Percentiles rank a stretch among this genome's conserved stretches.
Conservation (phyloP, 352 stramenopile species). For the Pythium coloratum region DNA sequence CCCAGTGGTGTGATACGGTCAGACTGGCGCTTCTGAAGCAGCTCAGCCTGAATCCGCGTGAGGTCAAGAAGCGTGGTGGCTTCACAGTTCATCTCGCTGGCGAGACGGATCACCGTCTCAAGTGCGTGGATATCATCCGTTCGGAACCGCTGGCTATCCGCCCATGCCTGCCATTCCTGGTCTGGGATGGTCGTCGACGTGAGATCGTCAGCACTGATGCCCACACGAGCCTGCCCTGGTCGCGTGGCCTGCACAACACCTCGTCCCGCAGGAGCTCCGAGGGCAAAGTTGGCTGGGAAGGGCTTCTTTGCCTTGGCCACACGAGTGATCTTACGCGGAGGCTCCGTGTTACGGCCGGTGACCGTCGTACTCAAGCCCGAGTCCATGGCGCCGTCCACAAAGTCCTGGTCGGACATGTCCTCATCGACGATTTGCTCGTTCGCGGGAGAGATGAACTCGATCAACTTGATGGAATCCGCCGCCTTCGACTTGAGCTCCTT, state of each 20-base stretch:
- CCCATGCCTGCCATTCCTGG: slow-evolving; percentile 54
- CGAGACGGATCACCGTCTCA: slow-evolving; percentile 61
- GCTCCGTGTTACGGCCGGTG: slow-evolving; percentile 32
- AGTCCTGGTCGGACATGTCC: slow-evolving; percentile 62
- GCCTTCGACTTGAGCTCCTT: slow-evolving; percentile 51
- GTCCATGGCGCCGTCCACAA: slow-evolving; percentile 61
- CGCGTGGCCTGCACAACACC: background rate
- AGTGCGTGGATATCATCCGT: slow-evolving; percentile 56
- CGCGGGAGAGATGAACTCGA: slow-evolving; percentile 49
- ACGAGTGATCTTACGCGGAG: slow-evolving; percentile 25
- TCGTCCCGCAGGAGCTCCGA: background rate
- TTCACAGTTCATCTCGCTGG: slow-evolving; percentile 67
- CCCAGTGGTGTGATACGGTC: slow-evolving; percentile 5
- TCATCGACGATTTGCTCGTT: slow-evolving; percentile 54
- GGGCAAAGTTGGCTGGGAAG: slow-evolving; percentile 27
- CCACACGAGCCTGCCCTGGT: background rate
- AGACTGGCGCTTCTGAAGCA: slow-evolving; percentile 32
- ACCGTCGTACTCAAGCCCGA: slow-evolving; percentile 41
- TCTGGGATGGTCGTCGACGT: slow-evolving; percentile 31
- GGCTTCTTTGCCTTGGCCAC: slow-evolving; percentile 19
- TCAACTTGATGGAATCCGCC: slow-evolving; percentile 30
- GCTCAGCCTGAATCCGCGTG: slow-evolving; percentile 49
- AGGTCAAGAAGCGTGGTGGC: slow-evolving; percentile 51
- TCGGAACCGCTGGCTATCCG: slow-evolving; percentile 36
- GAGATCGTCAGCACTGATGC: slow-evolving; percentile 22